Evolutionary conservation across 1,139 yeast genomes (phyloP), one percentile per base, ranked within the genome.

Genomic region (Yamadazyma jaroonii): DNA sequence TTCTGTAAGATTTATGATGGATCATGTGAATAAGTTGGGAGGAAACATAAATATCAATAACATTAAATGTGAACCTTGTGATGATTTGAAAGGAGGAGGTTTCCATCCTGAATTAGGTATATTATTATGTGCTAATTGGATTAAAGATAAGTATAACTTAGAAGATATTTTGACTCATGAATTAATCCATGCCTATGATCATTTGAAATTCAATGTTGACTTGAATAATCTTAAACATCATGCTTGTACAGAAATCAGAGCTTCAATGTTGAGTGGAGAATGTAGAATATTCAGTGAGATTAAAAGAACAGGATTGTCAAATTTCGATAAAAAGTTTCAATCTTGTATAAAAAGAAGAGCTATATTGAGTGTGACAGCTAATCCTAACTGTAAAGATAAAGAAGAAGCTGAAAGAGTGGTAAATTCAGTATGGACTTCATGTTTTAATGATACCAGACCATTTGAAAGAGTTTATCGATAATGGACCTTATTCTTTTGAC

Each of bases 161-260:
- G 97, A 92, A 57, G 97, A 92, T 54, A 85, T 95, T 0, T 63
- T 92, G 45, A 76, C 97, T 3, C 99, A 92, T 58, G 99, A 92
- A 56, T 71, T 92, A 58, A 82, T 94, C 15, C 99, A 92, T 61
- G 94, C 90, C 38, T 92, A 88, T 61, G 99, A 92, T 60, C 84
- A 89, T 55, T 69, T 88, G 49, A 84, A 88, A 58, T 92, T 94
- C 66, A 71, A 87, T 38, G 88, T 92, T 8, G 85, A 92, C 57
- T 84, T 95, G 81, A 58, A 73, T 40, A 79, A 92, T 59, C 67
- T 94, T 54, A 79, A 79, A 53, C 98, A 92, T 55, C 98, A 92
- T 57, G 98, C 98, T 0, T 94, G 98, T 60, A 84, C 97, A 0
- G 98, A 92, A 62, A 88, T 92, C 37, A 72, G 99, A 43, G 98